Evolutionary conservation across 768 basidiomycete genomes (phyloP).

Genomic region (Inosperma sp.): DNA sequence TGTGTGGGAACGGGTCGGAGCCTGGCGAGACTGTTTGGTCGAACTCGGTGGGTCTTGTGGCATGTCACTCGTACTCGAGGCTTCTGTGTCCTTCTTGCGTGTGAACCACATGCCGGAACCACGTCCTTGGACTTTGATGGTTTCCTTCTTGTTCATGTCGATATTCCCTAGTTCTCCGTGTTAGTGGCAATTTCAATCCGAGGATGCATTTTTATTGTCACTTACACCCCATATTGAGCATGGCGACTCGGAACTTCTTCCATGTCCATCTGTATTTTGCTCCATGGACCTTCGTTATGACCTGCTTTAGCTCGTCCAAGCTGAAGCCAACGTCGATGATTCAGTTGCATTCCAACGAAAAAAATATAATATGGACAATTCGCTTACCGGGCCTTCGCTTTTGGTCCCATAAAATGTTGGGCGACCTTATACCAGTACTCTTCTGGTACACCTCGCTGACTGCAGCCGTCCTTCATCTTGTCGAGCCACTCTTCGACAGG

Average conservation of each 20-base stretch:
- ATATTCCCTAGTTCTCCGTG: conserved; percentile 53
- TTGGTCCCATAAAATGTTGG: conserved; percentile 68
- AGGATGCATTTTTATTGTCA: conserved; percentile 12
- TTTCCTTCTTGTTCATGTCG: conserved; percentile 53
- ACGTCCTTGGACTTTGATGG: conserved; percentile 54
- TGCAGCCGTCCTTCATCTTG: conserved; percentile 66
- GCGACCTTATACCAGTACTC: conserved; percentile 83
- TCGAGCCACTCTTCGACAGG: conserved; percentile 72
- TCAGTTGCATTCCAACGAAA: not conserved
- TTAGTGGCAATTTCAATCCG: not conserved
- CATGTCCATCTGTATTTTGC: conserved; percentile 79
- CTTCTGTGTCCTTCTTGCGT: conserved; percentile 41
- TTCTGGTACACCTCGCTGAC: conserved; percentile 65
- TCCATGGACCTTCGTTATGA: conserved; percentile 69
- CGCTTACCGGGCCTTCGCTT: conserved; percentile 54
- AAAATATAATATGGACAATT: too few species aligned
- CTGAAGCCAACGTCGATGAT: conserved; percentile 24
- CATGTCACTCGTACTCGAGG: conserved; percentile 3
- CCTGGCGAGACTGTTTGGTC: conserved; percentile 7
- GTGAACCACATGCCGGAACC: conserved; percentile 51
- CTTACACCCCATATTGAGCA: conserved; percentile 80
- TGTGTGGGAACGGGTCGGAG: conserved; percentile 26
- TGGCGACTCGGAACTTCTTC: conserved; percentile 76
- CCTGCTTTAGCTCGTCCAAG: conserved; percentile 64
- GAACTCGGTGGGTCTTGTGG: conserved; percentile 13